Conservation (phyloP, 1,139 yeast species). For the Meyerozyma sp. region DNA sequence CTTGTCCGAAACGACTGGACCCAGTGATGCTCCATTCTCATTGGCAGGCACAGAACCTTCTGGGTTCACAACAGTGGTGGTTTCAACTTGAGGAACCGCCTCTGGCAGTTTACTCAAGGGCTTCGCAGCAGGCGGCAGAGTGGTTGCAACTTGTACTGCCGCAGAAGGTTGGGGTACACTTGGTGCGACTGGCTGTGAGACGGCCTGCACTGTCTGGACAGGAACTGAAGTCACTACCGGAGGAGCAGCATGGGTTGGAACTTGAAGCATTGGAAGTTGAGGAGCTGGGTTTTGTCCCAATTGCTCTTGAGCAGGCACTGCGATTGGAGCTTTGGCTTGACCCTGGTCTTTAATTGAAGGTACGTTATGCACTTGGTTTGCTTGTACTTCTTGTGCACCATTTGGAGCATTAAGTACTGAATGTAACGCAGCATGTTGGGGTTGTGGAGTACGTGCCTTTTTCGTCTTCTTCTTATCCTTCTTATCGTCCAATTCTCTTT, state of each 20-base stretch:
- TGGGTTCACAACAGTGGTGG: neutral
- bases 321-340: constrained; percentile 9
- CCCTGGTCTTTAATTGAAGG: constrained; percentile 8
- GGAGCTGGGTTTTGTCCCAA: neutral
- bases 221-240: constrained; percentile 4
- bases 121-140: constrained; percentile 1
- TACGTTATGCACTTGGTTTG: constrained; percentile 6
- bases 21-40: neutral
- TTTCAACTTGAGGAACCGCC: neutral
- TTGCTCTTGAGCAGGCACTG: constrained; percentile 2
- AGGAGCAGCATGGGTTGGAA: constrained; percentile 4
- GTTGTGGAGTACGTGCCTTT: constrained; percentile 12
- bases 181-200: neutral
- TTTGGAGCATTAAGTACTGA: constrained; percentile 29
- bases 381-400: constrained; percentile 8
- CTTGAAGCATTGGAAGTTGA: neutral
- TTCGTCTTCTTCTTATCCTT: constrained; percentile 19
- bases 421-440: constrained; percentile 15
- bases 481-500: constrained; percentile 38
- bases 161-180: neutral
- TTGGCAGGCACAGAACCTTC: neutral
- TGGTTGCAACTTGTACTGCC: constrained; percentile 1
- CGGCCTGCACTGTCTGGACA: neutral
- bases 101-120: constrained; percentile 1
- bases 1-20: neutral